phyloP scores from a whole-genome alignment of 2,329 filamentous ascomycete genomes.

The Geosmithia flava region DNA sequence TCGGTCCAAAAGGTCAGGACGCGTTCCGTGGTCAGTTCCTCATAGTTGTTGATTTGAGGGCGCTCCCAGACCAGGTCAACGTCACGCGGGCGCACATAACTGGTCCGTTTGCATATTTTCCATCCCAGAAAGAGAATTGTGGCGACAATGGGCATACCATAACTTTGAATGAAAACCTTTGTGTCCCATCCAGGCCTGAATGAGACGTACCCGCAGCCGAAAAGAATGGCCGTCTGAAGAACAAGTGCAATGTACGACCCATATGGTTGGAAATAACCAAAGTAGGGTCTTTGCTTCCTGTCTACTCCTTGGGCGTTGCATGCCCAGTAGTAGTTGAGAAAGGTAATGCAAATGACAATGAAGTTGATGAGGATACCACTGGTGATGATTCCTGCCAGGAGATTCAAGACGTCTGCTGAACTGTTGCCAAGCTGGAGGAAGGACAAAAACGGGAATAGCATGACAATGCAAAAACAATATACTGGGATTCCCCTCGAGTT shows the following conservation, averaged over 20 bases:
- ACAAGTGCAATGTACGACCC: too few species aligned
- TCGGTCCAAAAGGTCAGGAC: too few species aligned
- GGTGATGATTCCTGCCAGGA: too few species aligned
- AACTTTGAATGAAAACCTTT: constrained; percentile 31
- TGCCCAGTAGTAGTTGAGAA: constrained; percentile 36
- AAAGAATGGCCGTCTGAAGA: too few species aligned
- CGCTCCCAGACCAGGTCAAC: constrained; percentile 48
- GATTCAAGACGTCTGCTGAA: too few species aligned
- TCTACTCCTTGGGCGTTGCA: constrained; percentile 37
- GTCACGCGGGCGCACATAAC: constrained; percentile 37
- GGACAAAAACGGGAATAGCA: constrained; percentile 38
- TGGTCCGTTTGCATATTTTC: constrained; percentile 51
- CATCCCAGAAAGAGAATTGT: constrained; percentile 44
- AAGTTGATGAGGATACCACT: constrained; percentile 50
- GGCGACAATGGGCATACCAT: constrained; percentile 43
- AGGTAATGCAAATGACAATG: constrained; percentile 37
- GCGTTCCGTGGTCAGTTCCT: too few species aligned
- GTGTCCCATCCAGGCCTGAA: too few species aligned
- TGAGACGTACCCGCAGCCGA: too few species aligned
- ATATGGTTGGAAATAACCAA: constrained; percentile 45
- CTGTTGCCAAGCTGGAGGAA: too few species aligned
- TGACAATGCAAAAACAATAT: constrained; percentile 40
- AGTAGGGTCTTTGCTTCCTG: constrained; percentile 42
- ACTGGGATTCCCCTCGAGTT: constrained; percentile 49
- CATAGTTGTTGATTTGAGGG: constrained; percentile 46